phyloP scores from a whole-genome alignment of 768 basidiomycete species.

The Pleurotus tuoliensis region DNA sequence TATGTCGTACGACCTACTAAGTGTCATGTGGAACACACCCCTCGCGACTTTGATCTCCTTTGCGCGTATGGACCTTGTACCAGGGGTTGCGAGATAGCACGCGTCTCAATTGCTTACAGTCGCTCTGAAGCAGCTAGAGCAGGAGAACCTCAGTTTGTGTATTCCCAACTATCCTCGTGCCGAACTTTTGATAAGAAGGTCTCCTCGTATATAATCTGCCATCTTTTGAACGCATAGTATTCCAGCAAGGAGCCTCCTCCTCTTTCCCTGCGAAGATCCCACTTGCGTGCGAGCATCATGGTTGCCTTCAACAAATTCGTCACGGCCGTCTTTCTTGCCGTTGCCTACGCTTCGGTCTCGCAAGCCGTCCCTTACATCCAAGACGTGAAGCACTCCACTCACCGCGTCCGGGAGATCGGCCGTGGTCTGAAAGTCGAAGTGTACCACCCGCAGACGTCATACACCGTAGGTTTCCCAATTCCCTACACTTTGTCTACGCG shows the following conservation, averaged over 20 bases:
- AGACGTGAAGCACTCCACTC: conserved; percentile 27
- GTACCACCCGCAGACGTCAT: conserved; percentile 33
- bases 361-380: conserved; percentile 22
- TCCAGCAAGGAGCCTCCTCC: not conserved
- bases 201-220: not conserved
- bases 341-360: conserved; percentile 22
- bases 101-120: not conserved
- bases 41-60: no score
- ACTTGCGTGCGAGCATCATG: not conserved
- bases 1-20: no score
- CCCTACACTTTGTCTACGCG: not conserved
- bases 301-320: conserved; percentile 22
- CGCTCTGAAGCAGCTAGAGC: not conserved
- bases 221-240: not conserved
- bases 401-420: conserved; percentile 24
- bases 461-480: conserved; percentile 20
- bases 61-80: no score
- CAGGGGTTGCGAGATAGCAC: no score
- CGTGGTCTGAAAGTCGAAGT: conserved; percentile 27
- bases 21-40: no score
- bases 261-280: not conserved
- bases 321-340: conserved; percentile 23
- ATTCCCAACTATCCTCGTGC: not conserved
- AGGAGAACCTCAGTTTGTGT: not conserved
- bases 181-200: not conserved